Percentiles rank a stretch among this genome's conserved stretches.
Evolutionary conservation across 805 yeast genomes (phyloP).

Genomic region (Candida silvicultrix): DNA sequence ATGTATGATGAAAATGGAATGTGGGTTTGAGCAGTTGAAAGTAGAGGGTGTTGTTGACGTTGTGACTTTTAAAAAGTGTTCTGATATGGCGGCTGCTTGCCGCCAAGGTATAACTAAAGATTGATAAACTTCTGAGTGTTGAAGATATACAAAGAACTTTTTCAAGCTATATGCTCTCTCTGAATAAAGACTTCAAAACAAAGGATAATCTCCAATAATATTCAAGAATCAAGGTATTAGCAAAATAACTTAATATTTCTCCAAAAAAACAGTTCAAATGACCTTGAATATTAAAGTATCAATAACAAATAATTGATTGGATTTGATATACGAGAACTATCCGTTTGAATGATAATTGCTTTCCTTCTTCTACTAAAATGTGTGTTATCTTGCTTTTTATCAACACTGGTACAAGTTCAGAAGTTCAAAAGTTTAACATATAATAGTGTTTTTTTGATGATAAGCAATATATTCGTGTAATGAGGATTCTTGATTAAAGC

Average conservation of each 20-base stretch:
- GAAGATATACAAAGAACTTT: neutral
- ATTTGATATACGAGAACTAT: neutral
- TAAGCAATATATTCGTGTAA: neutral
- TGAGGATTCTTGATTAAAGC: too few species aligned
- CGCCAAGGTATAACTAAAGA: neutral
- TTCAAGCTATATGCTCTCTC: neutral
- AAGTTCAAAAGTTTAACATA: neutral
- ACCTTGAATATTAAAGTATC: neutral
- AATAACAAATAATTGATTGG: neutral
- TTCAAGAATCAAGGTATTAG: too few species aligned
- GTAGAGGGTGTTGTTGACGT: neutral
- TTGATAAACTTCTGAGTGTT: neutral
- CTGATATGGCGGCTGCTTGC: neutral
- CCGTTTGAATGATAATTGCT: neutral
- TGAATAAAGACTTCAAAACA: neutral
- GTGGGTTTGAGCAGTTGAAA: neutral
- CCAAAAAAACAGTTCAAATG: neutral
- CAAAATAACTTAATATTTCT: neutral
- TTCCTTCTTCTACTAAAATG: too few species aligned
- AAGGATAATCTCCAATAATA: too few species aligned
- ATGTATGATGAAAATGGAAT: too few species aligned
- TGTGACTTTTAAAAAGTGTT: neutral
- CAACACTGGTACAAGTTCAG: neutral
- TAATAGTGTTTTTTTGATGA: neutral
- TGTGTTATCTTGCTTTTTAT: neutral